Conservation (phyloP, 208 protist species). For the Porcisia hertigi region DNA sequence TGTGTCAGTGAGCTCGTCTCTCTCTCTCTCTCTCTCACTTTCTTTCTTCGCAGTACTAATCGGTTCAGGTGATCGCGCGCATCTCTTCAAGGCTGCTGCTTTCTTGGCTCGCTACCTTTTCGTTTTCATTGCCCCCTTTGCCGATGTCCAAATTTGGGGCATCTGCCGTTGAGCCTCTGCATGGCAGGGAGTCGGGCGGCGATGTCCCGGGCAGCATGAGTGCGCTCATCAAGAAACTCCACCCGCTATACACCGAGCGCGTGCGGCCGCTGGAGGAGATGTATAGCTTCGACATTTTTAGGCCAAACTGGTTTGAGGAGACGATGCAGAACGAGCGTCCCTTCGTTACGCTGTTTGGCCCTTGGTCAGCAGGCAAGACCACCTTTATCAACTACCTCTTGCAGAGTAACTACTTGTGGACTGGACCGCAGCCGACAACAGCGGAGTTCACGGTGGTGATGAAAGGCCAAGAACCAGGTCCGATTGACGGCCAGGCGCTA, state of each 20-base stretch:
- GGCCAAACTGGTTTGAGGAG: conserved; percentile 66
- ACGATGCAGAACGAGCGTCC: conserved; percentile 63
- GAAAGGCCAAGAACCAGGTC: conserved; percentile 59
- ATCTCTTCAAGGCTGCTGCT: too few species aligned
- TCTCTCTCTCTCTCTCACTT: background rate
- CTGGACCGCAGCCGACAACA: conserved; percentile 79
- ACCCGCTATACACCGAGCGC: conserved; percentile 52
- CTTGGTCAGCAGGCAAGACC: conserved; percentile 79
- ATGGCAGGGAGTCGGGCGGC: conserved; percentile 28
- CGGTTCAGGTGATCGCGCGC: too few species aligned
- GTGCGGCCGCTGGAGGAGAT: conserved; percentile 73
- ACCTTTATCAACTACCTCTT: conserved; percentile 86
- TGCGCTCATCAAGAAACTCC: conserved; percentile 44
- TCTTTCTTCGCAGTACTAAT: too few species aligned
- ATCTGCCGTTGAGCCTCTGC: conserved; percentile 4
- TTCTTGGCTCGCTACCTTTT: background rate
- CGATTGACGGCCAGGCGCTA: conserved; percentile 84
- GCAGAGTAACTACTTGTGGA: conserved; percentile 73
- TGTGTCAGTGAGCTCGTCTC: background rate
- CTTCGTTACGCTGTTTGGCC: conserved; percentile 74
- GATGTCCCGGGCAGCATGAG: conserved; percentile 42
- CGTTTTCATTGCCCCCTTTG: background rate
- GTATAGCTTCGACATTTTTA: conserved; percentile 68
- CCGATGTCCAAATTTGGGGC: background rate
- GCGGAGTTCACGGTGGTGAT: conserved; percentile 77